Conservation (phyloP, 2,329 filamentous ascomycete species). For the Beauveria pseudobassiana region DNA sequence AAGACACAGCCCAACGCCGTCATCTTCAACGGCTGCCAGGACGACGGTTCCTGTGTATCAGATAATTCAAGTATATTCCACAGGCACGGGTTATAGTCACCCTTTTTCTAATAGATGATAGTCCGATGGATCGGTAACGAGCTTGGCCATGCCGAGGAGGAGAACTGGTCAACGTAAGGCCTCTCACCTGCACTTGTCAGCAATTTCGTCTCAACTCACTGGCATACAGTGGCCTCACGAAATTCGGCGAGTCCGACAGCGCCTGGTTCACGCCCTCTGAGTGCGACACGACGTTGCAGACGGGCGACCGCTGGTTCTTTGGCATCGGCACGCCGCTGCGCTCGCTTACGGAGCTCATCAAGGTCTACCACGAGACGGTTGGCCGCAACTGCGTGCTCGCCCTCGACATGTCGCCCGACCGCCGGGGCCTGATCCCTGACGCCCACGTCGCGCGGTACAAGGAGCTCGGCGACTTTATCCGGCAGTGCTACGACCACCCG, state of each 20-base stretch:
- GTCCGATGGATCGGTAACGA: conserved; percentile 20
- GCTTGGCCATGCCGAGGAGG: conserved; percentile 16
- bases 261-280: conserved; percentile 18
- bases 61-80: conserved; percentile 9
- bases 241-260: conserved; percentile 17
- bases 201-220: neutral
- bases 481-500: conserved; percentile 4
- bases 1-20: conserved; percentile 17
- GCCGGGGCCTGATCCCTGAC: conserved; percentile 18
- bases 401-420: conserved; percentile 19
- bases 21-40: conserved; percentile 19
- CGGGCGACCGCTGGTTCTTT: conserved; percentile 19
- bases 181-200: neutral
- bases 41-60: conserved; percentile 17
- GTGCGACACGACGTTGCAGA: conserved; percentile 20
- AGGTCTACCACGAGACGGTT: conserved; percentile 20
- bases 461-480: conserved; percentile 19
- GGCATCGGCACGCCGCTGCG: conserved; percentile 17
- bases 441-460: conserved; percentile 18
- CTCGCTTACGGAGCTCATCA: conserved; percentile 17
- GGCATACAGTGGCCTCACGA: conserved; percentile 6
- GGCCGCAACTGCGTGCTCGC: conserved; percentile 20
- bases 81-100: too few relatives aligned
- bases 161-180: conserved; percentile 20
- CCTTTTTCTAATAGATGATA: neutral